Evolutionary conservation across 1,284 basidiomycete species (phyloP), one percentile per base, ranked within the genome.

Genomic region (Rhodotorula sp.): DNA sequence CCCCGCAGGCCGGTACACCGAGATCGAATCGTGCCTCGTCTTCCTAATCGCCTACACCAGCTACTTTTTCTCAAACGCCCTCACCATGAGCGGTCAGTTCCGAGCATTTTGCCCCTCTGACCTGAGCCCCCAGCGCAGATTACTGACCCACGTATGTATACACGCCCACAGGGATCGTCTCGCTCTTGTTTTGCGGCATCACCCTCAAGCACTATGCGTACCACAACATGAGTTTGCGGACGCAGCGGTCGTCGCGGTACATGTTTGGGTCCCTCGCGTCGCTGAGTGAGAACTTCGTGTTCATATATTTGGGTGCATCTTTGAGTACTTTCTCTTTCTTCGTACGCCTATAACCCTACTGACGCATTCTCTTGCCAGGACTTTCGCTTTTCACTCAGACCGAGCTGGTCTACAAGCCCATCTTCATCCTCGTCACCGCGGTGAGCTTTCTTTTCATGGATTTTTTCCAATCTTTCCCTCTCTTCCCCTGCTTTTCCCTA

Each of bases 181-280:
- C 95, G 0, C 87, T 99, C 44, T 87, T 99, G 48, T 98, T 99
- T 84, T 99, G 95, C 80, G 95, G 95, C 70, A 97, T 99, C 81
- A 99, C 95, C 1, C 87, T 99, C 78, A 99, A 99, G 82, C 96
- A 99, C 81, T 99, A 99, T 79, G 95, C 95, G 5, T 98, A 97
- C 80, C 95, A 98, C 83, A 99, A 93, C 68, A 99, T 99, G 95
- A 97, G 94, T 6, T 87, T 87, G 37, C 87, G 91, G 66, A 98
- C 96, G 0, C 96, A 99, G 79, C 86, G 91, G 57, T 91, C 94
- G 18, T 93, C 91, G n/a, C 94, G 95, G 80, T 96, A 95, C 84
- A 91, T 96, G 73, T 97, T 96, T 82, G 88, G 88, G 6, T 91
- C 91, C 0, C 87, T 96, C 60, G 93, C 95, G 0, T 91, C 94